Base-by-base conservation (phyloP, 1,284 basidiomycete species). In the Pseudozyma thailandica region DNA sequence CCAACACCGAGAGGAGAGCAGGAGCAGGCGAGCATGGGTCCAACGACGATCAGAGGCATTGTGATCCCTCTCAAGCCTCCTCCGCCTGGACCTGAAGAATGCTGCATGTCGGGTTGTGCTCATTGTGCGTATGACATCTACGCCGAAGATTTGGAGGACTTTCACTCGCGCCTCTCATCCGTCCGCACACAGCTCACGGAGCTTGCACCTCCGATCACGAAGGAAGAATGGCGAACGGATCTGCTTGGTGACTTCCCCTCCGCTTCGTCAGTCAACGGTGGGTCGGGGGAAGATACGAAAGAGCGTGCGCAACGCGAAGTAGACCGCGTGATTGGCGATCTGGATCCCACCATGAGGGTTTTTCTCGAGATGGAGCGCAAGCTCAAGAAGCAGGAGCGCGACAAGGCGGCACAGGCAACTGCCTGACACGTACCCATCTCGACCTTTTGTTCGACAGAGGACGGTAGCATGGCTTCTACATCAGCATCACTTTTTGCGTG, bases 21-120 rank as follows among this genome's bases (percentile, higher is more conserved):
- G 4, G 42, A 39, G 12, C 53, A 53, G 28, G 13, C 45, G 42
- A 65, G 47, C 33, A 43, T 57, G 56, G 61, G 56, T 1, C 50
- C 56, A 6, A 60, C 58, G 2, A 42, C 18, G 21, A 63, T 75
- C 35, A 58, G 75, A 10, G 74, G 68, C 28, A 66, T 79, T 31
- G 27, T 43, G 23, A 64, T 81, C 30, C 77, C 79, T 2, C 47
- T 64, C 25, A 65, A 59, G 15, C 81, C 81, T 1, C 52, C 47
- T 26, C 79, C 82, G 18, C 82, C 82, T 1, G 81, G 82, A 3
- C 75, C 80, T 4, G 82, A 82, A 56, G 81, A 93, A 83, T 93
- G 92, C 83, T 94, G 92, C 84, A 93, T 93, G 92, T 92, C 91
- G 9, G 92, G 92, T 27, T 94, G 93, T 76, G 91, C 92, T 0